Conservation (phyloP, 352 stramenopile genomes). For the Globisporangium spiculum region DNA sequence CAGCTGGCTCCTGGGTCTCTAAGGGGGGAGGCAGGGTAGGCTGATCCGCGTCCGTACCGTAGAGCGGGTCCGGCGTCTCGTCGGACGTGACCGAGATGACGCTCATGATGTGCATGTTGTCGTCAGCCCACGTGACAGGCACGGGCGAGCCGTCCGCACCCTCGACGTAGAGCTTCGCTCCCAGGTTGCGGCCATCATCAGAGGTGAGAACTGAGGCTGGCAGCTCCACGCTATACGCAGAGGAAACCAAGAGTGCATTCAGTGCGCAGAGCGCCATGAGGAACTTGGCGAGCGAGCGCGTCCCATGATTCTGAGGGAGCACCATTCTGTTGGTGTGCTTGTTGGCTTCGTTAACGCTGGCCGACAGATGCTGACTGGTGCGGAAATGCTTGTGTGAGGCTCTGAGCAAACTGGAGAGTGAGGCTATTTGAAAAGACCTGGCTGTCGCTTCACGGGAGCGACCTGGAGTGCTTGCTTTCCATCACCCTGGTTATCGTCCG, state of each 20-base stretch:
- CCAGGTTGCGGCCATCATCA: not conserved
- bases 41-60: not conserved
- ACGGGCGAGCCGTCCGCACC: not conserved
- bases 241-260: not conserved
- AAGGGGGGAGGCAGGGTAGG: not conserved
- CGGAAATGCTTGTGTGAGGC: not conserved
- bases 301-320: not conserved
- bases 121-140: constrained; percentile 1
- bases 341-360: no score
- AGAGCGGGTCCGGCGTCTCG: not conserved
- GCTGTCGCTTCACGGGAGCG: not conserved
- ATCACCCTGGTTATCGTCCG: not conserved
- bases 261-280: not conserved
- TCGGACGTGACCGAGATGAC: constrained; percentile 5
- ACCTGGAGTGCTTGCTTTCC: not conserved
- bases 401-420: not conserved
- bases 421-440: not conserved
- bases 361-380: no score
- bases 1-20: not conserved
- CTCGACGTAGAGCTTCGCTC: not conserved
- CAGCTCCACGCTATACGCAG: not conserved
- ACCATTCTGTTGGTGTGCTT: not conserved
- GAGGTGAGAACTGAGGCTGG: not conserved
- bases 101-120: not conserved
- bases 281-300: constrained; percentile 2